A percentile compares a stretch with the other conserved stretches of the same genome.
Evolutionary conservation across 805 yeast genomes (phyloP).

Genomic region (Peterozyma toletana): DNA sequence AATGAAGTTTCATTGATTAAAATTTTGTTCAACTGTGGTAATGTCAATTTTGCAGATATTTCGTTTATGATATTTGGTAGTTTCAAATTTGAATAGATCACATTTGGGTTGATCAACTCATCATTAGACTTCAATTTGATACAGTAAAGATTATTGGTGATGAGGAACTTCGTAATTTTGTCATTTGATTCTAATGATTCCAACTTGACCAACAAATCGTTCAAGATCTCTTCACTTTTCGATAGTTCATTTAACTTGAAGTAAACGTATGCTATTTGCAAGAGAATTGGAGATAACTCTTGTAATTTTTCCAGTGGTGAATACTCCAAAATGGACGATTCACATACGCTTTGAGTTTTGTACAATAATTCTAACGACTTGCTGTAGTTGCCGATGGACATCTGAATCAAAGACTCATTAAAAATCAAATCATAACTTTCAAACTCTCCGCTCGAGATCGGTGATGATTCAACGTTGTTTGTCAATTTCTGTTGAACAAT

Average conservation of each 20-base stretch:
- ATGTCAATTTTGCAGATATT: conserved; percentile 23
- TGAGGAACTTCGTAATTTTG: conserved; percentile 29
- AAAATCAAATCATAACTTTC: conserved; percentile 50
- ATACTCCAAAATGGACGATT: conserved; percentile 27
- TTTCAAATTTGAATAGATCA: conserved; percentile 22
- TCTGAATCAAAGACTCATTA: conserved; percentile 47
- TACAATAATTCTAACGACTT: conserved; percentile 36
- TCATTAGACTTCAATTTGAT: conserved; percentile 10
- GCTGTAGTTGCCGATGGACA: conserved; percentile 31
- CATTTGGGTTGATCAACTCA: conserved; percentile 12
- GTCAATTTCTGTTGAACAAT: conserved; percentile 37
- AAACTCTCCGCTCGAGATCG: conserved; percentile 4
- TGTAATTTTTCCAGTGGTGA: conserved; percentile 36
- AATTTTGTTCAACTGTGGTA: conserved; percentile 31
- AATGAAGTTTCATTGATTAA: conserved; percentile 38
- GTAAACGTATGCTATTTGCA: conserved; percentile 53
- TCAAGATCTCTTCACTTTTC: conserved; percentile 29
- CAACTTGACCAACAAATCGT: conserved; percentile 20
- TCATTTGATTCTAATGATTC: conserved; percentile 22
- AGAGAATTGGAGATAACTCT: conserved; percentile 54
- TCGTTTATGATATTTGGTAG: conserved; percentile 21
- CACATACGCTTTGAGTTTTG: conserved; percentile 37
- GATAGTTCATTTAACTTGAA: conserved; percentile 26
- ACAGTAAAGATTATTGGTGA: conserved; percentile 36
- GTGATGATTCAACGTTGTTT: conserved; percentile 10